Evolutionary conservation across 1,139 yeast genomes (phyloP).

Genomic region (Magnusiomyces fungicola): DNA sequence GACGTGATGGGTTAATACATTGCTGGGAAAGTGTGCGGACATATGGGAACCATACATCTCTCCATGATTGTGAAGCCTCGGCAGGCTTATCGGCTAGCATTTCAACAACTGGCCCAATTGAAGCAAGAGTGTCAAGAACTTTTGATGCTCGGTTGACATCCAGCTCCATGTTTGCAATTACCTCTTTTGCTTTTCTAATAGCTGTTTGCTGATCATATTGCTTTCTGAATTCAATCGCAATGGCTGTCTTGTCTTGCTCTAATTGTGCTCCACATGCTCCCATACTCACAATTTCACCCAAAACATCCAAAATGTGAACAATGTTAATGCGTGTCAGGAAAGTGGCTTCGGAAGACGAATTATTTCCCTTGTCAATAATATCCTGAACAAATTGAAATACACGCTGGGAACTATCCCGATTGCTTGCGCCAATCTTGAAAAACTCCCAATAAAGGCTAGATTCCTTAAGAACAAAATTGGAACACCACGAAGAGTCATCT

Average conservation of each 20-base stretch:
- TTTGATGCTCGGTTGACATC: conserved; percentile 52
- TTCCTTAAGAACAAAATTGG: conserved; percentile 21
- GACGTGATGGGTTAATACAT: conserved; percentile 81
- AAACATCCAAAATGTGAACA: conserved; percentile 46
- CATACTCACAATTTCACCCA: conserved; percentile 75
- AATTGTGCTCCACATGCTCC: conserved; percentile 76
- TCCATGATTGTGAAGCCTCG: conserved; percentile 11
- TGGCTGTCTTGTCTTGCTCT: conserved; percentile 53
- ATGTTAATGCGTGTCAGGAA: conserved; percentile 40
- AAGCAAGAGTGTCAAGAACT: conserved; percentile 41
- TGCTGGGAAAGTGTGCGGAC: conserved; percentile 71
- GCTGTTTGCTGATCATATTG: conserved; percentile 14
- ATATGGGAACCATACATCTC: conserved; percentile 22
- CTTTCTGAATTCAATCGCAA: conserved; percentile 22
- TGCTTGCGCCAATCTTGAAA: conserved; percentile 50
- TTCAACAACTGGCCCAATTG: conserved; percentile 13
- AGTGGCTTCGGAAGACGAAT: conserved; percentile 41
- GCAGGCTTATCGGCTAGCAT: conserved; percentile 1
- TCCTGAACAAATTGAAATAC: conserved; percentile 46
- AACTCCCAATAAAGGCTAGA: conserved; percentile 56
- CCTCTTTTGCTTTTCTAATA: conserved; percentile 12
- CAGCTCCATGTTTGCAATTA: conserved; percentile 28
- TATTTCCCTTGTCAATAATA: conserved; percentile 33
- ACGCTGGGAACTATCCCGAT: conserved; percentile 42
- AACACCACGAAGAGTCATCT: conserved; percentile 45